Conservation (phyloP, 495 filamentous ascomycete species). For the Neurospora sp. region DNA sequence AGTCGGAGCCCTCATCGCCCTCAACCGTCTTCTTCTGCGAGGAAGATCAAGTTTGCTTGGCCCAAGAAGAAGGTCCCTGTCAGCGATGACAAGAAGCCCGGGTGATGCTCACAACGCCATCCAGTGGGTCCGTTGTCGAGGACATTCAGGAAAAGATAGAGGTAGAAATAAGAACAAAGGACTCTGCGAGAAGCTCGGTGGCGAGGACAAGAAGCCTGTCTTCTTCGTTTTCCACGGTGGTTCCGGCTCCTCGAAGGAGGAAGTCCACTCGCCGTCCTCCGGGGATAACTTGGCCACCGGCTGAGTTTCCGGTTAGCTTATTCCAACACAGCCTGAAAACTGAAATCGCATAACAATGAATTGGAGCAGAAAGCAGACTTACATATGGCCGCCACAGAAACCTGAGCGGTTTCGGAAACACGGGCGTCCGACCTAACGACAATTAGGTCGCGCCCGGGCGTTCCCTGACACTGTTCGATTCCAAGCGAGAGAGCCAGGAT, state of each 20-base stretch:
- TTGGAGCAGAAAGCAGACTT: no score
- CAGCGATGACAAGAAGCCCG: not conserved
- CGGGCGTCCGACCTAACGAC: not conserved
- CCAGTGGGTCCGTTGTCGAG: not conserved
- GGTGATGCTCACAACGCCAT: not conserved
- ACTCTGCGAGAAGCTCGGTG: slow-evolving; percentile 23
- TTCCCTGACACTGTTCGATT: slow-evolving; percentile 20
- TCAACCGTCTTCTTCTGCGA: slow-evolving; percentile 43
- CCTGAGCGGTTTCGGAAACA: not conserved
- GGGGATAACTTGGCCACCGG: not conserved
- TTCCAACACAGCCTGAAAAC: no score
- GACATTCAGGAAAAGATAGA: not conserved
- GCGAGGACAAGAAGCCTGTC: slow-evolving; percentile 66
- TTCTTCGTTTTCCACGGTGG: slow-evolving; percentile 97
- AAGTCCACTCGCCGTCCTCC: not conserved
- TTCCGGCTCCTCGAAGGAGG: slow-evolving; percentile 50
- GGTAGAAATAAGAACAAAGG: slow-evolving; percentile 56
- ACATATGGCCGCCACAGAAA: no score
- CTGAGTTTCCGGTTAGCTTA: no score
- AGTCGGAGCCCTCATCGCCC: slow-evolving; percentile 25
- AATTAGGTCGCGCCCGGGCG: not conserved
- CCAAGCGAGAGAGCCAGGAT: slow-evolving; percentile 4
- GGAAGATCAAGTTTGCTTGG: slow-evolving; percentile 57
- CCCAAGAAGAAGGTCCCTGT: slow-evolving; percentile 61
- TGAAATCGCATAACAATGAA: no score